Conservation (phyloP, 2,329 filamentous ascomycete species). For the Penicillium sp. region DNA sequence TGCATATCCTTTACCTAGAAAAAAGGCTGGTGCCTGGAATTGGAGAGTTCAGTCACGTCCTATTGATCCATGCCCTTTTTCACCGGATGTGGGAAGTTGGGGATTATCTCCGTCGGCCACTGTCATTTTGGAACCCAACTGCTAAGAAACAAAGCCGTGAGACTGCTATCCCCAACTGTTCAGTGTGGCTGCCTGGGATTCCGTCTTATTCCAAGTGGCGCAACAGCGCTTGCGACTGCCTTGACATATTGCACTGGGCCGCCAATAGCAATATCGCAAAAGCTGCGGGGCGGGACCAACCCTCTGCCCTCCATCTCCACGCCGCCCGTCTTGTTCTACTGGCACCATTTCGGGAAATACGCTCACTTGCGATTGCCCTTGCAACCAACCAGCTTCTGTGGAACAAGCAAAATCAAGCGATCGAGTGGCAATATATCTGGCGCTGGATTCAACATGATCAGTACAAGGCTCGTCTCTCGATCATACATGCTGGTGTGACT, state of each 20-base stretch:
- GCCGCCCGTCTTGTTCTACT: constrained; percentile 54
- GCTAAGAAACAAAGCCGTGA: constrained; percentile 40
- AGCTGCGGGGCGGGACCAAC: constrained; percentile 52
- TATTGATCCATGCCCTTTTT: constrained; percentile 53
- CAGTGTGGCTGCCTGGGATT: constrained; percentile 49
- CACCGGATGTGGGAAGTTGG: constrained; percentile 51
- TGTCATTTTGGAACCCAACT: constrained; percentile 48
- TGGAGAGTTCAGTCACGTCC: constrained; percentile 50
- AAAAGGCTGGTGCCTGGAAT: constrained; percentile 46
- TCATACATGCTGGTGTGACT: constrained; percentile 53
- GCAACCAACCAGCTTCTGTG: constrained; percentile 32
- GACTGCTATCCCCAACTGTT: constrained; percentile 33
- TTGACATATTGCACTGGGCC: constrained; percentile 59
- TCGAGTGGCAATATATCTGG: constrained; percentile 44
- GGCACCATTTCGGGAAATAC: constrained; percentile 49
- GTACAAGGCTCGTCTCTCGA: constrained; percentile 57
- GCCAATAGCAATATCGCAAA: constrained; percentile 54
- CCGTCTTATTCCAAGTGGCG: constrained; percentile 49
- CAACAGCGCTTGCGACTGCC: constrained; percentile 44
- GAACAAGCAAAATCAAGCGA: constrained; percentile 27
- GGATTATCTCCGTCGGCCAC: constrained; percentile 44
- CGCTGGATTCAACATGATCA: constrained; percentile 53
- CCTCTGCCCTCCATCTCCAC: constrained; percentile 57
- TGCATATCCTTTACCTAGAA: constrained; percentile 50
- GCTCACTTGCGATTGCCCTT: constrained; percentile 41